Conservation (phyloP, 768 basidiomycete species). For the Piloderma croceum region DNA sequence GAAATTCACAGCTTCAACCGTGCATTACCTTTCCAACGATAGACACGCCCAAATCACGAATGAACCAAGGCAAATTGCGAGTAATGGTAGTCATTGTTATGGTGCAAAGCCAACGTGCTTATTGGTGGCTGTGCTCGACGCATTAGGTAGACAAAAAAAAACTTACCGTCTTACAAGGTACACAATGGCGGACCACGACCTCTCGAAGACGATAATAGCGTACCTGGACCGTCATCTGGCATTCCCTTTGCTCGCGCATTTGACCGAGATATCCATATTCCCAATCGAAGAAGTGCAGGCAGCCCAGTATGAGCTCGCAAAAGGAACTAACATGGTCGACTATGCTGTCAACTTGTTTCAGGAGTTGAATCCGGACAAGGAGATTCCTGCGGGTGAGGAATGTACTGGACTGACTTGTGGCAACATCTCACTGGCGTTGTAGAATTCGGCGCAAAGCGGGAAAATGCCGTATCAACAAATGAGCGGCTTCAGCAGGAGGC, state of each 20-base stretch:
- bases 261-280: conserved; percentile 71
- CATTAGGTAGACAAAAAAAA: conserved; percentile 9
- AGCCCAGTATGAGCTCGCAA: conserved; percentile 96
- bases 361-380: conserved; percentile 68
- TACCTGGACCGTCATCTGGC: conserved; percentile 93
- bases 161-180: conserved; percentile 5
- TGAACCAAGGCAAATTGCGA: conserved; percentile 77
- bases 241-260: conserved; percentile 87
- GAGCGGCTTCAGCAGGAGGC: conserved; percentile 86
- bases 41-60: conserved; percentile 74
- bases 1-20: background rate
- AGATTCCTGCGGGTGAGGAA: conserved; percentile 58
- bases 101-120: background rate
- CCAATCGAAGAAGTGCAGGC: conserved; percentile 71
- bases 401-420: conserved; percentile 1
- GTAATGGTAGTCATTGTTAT: conserved; percentile 69
- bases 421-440: conserved; percentile 4
- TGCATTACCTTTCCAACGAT: conserved; percentile 71
- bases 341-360: conserved; percentile 80
- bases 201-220: conserved; percentile 85
- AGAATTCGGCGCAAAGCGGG: conserved; percentile 85
- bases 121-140: background rate
- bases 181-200: conserved; percentile 83
- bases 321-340: conserved; percentile 97
- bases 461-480: conserved; percentile 77